phyloP scores from a whole-genome alignment of 2,329 filamentous ascomycete genomes.

The Talaromyces sp. region DNA sequence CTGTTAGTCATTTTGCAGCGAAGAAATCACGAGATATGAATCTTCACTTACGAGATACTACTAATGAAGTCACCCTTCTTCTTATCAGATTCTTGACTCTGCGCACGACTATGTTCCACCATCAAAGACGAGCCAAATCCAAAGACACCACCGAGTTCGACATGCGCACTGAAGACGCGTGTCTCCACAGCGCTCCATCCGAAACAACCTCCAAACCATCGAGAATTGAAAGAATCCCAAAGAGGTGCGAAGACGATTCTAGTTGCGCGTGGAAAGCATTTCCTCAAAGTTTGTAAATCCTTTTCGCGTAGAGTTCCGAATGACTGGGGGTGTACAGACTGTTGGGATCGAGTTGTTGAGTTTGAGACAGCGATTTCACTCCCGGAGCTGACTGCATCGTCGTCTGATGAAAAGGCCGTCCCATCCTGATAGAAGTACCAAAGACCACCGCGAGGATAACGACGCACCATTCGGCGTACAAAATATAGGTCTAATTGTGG shows the following conservation, averaged over 20 bases:
- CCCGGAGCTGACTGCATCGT: constrained; percentile 9
- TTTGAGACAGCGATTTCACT: neutral
- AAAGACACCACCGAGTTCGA: constrained; percentile 39
- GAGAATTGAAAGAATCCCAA: constrained; percentile 41
- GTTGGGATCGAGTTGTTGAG: neutral
- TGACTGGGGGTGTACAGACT: neutral
- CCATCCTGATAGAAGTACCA: constrained; percentile 21
- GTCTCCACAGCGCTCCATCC: constrained; percentile 31
- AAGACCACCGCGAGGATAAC: constrained; percentile 15
- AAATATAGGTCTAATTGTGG: constrained; percentile 12
- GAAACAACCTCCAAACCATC: constrained; percentile 39
- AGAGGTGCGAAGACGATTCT: constrained; percentile 42
- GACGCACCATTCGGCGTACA: constrained; percentile 14
- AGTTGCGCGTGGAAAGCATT: constrained; percentile 24
- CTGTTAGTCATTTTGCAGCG: neutral
- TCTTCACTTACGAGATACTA: constrained; percentile 34
- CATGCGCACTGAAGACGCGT: constrained; percentile 32
- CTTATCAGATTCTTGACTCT: constrained; percentile 29
- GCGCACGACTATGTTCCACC: constrained; percentile 28
- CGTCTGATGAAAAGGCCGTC: constrained; percentile 18
- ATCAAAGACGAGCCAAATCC: constrained; percentile 45
- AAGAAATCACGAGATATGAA: neutral
- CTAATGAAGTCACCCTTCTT: constrained; percentile 50
- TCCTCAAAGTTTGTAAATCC: neutral
- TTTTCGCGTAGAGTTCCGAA: neutral